Evolutionary conservation across 2,329 filamentous ascomycete species (phyloP).

Genomic region (Aspergillus versicolor): DNA sequence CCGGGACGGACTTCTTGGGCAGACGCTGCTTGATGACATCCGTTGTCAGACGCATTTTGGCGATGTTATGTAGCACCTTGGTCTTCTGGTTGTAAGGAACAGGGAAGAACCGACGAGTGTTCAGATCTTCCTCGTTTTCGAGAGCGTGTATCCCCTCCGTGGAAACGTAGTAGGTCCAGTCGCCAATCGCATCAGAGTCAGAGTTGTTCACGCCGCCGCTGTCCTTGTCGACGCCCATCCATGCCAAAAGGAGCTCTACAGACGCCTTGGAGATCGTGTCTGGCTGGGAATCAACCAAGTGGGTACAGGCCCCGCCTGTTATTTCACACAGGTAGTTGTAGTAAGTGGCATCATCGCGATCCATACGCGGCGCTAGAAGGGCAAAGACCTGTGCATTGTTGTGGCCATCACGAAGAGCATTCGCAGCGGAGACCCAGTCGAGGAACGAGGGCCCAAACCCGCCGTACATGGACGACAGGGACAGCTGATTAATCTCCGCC

Average conservation of each 20-base stretch:
- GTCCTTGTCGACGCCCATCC: conserved; percentile 40
- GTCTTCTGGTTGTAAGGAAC: background rate
- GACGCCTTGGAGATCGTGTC: conserved; percentile 44
- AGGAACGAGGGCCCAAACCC: conserved; percentile 37
- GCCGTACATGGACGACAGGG: conserved; percentile 24
- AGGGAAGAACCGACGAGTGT: background rate
- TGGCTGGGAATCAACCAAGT: conserved; percentile 23
- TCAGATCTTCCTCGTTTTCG: background rate
- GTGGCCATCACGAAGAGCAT: conserved; percentile 31
- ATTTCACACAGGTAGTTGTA: conserved; percentile 45
- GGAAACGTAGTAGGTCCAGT: background rate
- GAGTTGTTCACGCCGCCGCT: too few relatives aligned
- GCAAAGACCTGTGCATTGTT: conserved; percentile 42
- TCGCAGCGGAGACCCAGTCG: conserved; percentile 47
- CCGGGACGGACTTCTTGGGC: conserved; percentile 32
- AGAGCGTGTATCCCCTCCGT: background rate
- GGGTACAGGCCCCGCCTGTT: conserved; percentile 45
- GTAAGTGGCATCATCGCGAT: conserved; percentile 25
- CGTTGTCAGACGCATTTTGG: conserved; percentile 20
- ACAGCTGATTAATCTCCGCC: background rate
- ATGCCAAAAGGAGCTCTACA: conserved; percentile 42
- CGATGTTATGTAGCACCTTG: background rate
- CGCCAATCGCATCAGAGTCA: background rate
- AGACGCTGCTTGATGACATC: conserved; percentile 30
- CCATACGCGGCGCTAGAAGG: conserved; percentile 32